Evolutionary conservation across 2,329 filamentous ascomycete species (phyloP).

Genomic region (Penicillium janthinellum): DNA sequence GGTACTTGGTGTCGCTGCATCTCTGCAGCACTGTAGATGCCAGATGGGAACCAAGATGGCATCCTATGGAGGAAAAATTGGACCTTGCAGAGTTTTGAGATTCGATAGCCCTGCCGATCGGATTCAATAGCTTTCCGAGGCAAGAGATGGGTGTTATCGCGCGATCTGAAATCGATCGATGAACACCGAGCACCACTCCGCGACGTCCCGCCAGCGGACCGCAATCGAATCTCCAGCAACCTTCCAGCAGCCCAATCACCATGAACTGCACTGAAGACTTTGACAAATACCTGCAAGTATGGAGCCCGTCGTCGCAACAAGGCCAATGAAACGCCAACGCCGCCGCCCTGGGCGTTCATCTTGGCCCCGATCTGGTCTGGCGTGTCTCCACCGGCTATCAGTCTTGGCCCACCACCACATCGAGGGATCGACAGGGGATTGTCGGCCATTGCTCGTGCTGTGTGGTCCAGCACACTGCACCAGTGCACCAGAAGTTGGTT

Average conservation of each 20-base stretch:
- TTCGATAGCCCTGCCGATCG: constrained; percentile 2
- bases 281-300: constrained; percentile 4
- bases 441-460: background rate
- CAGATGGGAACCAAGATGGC: background rate
- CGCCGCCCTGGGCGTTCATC: background rate
- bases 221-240: background rate
- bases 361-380: background rate
- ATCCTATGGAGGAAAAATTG: background rate
- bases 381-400: background rate
- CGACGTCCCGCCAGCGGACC: background rate
- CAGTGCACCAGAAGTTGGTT: constrained; percentile 1
- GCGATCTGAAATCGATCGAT: constrained; percentile 1
- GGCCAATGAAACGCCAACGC: background rate
- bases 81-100: constrained; percentile 1
- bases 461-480: background rate
- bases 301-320: background rate
- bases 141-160: background rate
- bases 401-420: background rate
- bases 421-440: constrained; percentile 4
- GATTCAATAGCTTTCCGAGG: background rate
- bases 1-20: background rate
- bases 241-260: background rate
- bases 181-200: background rate
- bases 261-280: background rate
- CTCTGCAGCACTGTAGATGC: background rate